Evolutionary conservation across 768 basidiomycete genomes (phyloP).

Genomic region (Suillus tomentosus): DNA sequence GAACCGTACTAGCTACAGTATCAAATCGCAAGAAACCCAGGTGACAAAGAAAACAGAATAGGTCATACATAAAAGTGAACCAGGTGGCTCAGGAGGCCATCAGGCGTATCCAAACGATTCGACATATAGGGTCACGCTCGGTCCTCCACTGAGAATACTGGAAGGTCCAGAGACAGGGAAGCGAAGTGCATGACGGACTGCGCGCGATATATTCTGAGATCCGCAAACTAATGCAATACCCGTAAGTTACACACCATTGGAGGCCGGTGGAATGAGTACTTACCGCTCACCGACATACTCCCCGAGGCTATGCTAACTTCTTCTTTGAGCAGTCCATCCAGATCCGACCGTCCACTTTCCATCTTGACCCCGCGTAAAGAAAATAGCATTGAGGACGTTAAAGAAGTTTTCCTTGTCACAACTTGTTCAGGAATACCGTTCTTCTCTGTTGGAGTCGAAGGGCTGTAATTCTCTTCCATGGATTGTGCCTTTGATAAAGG

Average conservation of each 20-base stretch:
- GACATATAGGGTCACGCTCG: conserved; percentile 40
- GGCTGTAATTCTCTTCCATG: conserved; percentile 19
- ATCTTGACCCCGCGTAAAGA: conserved; percentile 29
- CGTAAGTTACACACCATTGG: not conserved
- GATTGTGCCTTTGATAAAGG: conserved; percentile 7
- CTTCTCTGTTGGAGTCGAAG: conserved; percentile 17
- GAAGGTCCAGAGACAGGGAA: conserved; percentile 32
- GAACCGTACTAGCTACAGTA: not conserved
- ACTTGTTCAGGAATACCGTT: conserved; percentile 13
- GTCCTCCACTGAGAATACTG: conserved; percentile 35
- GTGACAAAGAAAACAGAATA: not conserved
- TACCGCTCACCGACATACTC: conserved; percentile 51
- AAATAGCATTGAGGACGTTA: conserved; percentile 13
- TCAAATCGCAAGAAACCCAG: not conserved
- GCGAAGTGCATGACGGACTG: conserved; percentile 43
- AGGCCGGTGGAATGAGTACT: conserved; percentile 28
- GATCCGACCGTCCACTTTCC: conserved; percentile 44
- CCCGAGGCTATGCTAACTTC: conserved; percentile 41
- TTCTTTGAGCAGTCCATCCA: conserved; percentile 36
- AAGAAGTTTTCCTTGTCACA: not conserved
- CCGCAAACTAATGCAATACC: conserved; percentile 48
- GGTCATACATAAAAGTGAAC: not conserved
- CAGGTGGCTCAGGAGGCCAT: not conserved
- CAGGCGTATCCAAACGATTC: conserved; percentile 45
- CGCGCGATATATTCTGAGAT: conserved; percentile 38